Evolutionary conservation across 2,329 filamentous ascomycete species (phyloP).

Genomic region (Cladosporium sp.): DNA sequence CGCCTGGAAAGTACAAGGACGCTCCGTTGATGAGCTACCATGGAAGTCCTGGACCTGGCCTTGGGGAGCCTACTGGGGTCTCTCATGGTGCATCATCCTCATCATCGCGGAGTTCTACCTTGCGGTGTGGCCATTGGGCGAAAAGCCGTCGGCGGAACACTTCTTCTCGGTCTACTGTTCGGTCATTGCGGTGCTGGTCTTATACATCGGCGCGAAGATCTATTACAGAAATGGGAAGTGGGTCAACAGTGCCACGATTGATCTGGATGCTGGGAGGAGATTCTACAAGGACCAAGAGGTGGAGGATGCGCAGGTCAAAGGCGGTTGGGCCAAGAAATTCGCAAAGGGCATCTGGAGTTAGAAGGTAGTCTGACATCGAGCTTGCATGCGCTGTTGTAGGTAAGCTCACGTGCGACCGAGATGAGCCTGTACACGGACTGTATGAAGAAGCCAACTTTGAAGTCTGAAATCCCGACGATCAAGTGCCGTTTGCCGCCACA

Average conservation of each 20-base stretch:
- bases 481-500: too few relatives aligned
- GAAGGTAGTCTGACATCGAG: neutral
- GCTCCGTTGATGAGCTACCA: constrained; percentile 42
- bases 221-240: constrained; percentile 38
- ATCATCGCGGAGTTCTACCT: constrained; percentile 48
- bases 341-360: neutral
- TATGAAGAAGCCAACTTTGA: too few relatives aligned
- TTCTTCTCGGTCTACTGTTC: constrained; percentile 49
- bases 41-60: constrained; percentile 46
- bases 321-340: neutral
- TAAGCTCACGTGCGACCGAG: too few relatives aligned
- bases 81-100: constrained; percentile 42
- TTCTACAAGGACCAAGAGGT: constrained; percentile 24
- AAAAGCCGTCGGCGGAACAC: constrained; percentile 30
- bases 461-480: too few relatives aligned
- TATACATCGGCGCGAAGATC: constrained; percentile 39
- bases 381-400: too few relatives aligned
- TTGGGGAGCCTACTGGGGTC: constrained; percentile 41
- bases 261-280: constrained; percentile 33
- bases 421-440: too few relatives aligned
- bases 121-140: constrained; percentile 41
- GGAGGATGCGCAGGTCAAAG: constrained; percentile 16
- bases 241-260: constrained; percentile 32
- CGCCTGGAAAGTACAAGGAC: constrained; percentile 57
- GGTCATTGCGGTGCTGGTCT: constrained; percentile 39